Conservation (phyloP, 345 rosid genomes). For the Lenwebbia sp. region DNA sequence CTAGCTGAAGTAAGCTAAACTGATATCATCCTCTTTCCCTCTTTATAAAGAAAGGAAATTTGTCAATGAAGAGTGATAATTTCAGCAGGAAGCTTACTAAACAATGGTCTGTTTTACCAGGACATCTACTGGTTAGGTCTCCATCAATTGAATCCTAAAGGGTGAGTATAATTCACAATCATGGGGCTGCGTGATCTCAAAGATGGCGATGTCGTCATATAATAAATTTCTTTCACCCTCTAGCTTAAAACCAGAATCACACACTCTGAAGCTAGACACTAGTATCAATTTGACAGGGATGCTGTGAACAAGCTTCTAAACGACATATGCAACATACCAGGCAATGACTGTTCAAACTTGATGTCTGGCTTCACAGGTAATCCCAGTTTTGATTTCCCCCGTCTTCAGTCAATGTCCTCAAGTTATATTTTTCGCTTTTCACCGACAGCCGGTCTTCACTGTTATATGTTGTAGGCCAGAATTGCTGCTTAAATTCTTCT, state of each 20-base stretch:
- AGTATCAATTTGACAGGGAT: conserved; percentile 5
- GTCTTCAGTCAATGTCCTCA: not conserved
- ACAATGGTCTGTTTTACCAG: conserved; percentile 3
- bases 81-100: not conserved
- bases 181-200: not conserved
- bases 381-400: not conserved
- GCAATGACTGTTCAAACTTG: conserved; percentile 12
- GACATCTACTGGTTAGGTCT: conserved; percentile 30
- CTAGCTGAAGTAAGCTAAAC: conserved; percentile 13
- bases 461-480: conserved; percentile 12
- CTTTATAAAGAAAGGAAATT: not conserved
- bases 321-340: conserved; percentile 6
- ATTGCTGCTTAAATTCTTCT: conserved; percentile 25
- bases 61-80: not conserved
- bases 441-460: not conserved
- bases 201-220: not conserved
- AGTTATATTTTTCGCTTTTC: not conserved
- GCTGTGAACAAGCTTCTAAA: conserved; percentile 13
- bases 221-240: not conserved
- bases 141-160: conserved; percentile 22
- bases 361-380: conserved; percentile 20
- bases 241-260: not conserved
- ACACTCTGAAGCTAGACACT: not conserved
- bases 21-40: not conserved
- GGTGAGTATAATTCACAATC: conserved; percentile 9